Conservation (phyloP, 2,329 filamentous ascomycete genomes). For the Penicillium sclerotiorum region DNA sequence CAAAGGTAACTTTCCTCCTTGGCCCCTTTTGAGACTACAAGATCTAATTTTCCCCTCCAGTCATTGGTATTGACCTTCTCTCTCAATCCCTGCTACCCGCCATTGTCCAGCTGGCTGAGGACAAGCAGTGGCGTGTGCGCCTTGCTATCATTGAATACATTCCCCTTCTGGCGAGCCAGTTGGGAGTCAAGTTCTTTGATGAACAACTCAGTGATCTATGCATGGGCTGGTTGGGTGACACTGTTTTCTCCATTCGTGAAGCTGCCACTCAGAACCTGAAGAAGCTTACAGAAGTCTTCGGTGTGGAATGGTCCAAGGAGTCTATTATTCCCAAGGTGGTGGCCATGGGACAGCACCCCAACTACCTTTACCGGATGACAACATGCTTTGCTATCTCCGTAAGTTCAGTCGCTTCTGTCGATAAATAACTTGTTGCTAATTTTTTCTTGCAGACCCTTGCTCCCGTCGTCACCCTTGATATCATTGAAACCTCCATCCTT, state of each 20-base stretch:
- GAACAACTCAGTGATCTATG: conserved; percentile 94
- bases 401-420: too few relatives aligned
- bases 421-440: too few relatives aligned
- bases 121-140: conserved; percentile 98
- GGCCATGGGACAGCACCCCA: conserved; percentile 96
- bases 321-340: conserved; percentile 98
- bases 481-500: conserved; percentile 89
- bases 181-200: conserved; percentile 97
- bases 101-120: conserved; percentile 95
- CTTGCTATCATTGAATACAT: conserved; percentile 99
- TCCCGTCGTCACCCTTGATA: conserved; percentile 86
- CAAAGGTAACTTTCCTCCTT: conserved; percentile 63
- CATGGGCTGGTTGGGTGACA: conserved; percentile 98
- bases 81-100: conserved; percentile 95
- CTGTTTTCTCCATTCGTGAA: conserved; percentile 97
- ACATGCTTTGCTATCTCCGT: conserved; percentile 99
- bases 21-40: not conserved
- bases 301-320: conserved; percentile 94
- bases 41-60: conserved; percentile 48
- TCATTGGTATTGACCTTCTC: conserved; percentile 95
- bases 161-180: conserved; percentile 88
- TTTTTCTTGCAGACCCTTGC: conserved; percentile 78
- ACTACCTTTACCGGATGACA: conserved; percentile 99
- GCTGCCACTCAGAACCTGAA: conserved; percentile 96
- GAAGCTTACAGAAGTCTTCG: conserved; percentile 98